A percentile compares a stretch with the other conserved stretches of the same genome.
Evolutionary conservation across 2,329 filamentous ascomycete species (phyloP).

Genomic region (Colletotrichum plurivorum): DNA sequence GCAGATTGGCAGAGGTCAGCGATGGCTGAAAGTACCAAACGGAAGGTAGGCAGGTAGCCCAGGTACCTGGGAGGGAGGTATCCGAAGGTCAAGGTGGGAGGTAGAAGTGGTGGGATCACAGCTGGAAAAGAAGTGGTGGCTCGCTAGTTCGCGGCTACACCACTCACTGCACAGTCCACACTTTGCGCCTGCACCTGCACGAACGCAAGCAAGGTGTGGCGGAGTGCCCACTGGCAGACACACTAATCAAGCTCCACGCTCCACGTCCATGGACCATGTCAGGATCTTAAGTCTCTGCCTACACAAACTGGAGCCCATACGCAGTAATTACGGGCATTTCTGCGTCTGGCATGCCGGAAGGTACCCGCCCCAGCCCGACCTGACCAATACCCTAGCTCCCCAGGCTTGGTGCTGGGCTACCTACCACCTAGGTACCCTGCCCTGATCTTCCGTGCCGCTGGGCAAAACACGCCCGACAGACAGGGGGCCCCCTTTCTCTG

Average conservation of each 20-base stretch:
- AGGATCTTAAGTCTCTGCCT: slow-evolving; percentile 35
- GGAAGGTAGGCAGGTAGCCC: too few species aligned
- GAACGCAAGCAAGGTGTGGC: slow-evolving; percentile 33
- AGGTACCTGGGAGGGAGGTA: too few species aligned
- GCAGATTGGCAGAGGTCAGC: background rate
- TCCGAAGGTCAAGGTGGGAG: too few species aligned
- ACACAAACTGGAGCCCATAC: background rate
- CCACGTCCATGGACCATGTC: slow-evolving; percentile 21
- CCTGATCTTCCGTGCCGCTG: slow-evolving; percentile 24
- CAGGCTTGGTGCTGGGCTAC: background rate
- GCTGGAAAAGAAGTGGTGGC: slow-evolving; percentile 13
- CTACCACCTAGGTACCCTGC: slow-evolving; percentile 9
- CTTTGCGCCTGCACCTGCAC: slow-evolving; percentile 3
- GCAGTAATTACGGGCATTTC: background rate
- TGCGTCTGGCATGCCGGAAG: slow-evolving; percentile 21
- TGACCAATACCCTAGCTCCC: slow-evolving; percentile 10
- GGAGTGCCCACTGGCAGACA: slow-evolving; percentile 1
- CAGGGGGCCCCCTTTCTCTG: slow-evolving; percentile 30
- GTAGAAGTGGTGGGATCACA: slow-evolving; percentile 20
- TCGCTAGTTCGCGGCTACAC: slow-evolving; percentile 14
- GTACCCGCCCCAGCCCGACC: slow-evolving; percentile 15
- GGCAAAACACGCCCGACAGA: slow-evolving; percentile 8
- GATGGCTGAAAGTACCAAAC: slow-evolving; percentile 4
- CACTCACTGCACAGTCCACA: too few species aligned
- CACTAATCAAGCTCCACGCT: slow-evolving; percentile 22